Conservation (phyloP, 345 rosid genomes). For the Salix viminalis region DNA sequence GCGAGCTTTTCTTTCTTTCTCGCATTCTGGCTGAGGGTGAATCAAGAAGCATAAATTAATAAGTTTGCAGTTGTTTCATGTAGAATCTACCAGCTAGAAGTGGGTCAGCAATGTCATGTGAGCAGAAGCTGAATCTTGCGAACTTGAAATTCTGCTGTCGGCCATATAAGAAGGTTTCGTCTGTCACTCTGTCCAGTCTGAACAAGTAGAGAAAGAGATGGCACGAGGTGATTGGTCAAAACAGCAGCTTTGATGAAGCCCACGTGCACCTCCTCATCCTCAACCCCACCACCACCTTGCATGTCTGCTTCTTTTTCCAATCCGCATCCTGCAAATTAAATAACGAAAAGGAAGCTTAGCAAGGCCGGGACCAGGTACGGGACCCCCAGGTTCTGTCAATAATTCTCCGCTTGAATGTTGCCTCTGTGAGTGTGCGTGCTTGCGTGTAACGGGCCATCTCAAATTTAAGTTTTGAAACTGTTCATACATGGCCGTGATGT, state of each 20-base stretch:
- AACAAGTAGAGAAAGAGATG: neutral
- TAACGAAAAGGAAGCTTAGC: neutral
- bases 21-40: no score
- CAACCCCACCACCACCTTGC: conserved; percentile 28
- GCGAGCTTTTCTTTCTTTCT: no score
- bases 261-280: conserved; percentile 36
- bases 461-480: neutral
- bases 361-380: neutral
- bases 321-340: neutral
- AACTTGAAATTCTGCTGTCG: conserved; percentile 30
- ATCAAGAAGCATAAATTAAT: no score
- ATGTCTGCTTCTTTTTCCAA: conserved; percentile 6
- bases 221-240: conserved; percentile 26
- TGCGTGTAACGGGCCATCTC: neutral
- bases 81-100: neutral
- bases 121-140: conserved; percentile 3
- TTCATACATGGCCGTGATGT: neutral
- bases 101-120: neutral
- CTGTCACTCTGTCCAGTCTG: neutral
- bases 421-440: neutral
- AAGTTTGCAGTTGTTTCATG: no score
- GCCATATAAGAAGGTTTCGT: conserved; percentile 23
- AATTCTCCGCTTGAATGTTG: neutral
- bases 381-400: neutral
- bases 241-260: conserved; percentile 30